Evolutionary conservation across 345 rosid genomes (phyloP).

Genomic region (Clarkia xantiana): DNA sequence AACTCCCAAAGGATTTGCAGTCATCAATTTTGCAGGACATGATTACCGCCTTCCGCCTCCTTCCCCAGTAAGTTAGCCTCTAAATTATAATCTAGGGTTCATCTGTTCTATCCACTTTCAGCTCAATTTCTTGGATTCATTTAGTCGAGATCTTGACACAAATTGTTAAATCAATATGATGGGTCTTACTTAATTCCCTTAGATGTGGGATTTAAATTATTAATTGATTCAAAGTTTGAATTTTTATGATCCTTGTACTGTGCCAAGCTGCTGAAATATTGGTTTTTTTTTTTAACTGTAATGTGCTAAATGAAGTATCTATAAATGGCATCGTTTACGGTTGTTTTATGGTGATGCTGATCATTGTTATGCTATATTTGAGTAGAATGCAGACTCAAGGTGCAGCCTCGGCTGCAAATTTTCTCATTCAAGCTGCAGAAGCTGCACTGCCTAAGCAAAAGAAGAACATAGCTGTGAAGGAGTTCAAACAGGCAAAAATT

Average conservation of each 20-base stretch:
- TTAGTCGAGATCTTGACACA: background rate
- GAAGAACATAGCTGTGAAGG: constrained; percentile 46
- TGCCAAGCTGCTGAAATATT: too few species aligned
- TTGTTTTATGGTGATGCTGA: too few species aligned
- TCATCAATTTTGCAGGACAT: constrained; percentile 48
- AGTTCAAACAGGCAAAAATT: constrained; percentile 69
- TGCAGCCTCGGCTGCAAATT: constrained; percentile 57
- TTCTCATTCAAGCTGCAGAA: constrained; percentile 54
- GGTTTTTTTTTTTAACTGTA: too few species aligned
- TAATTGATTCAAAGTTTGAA: too few species aligned
- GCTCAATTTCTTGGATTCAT: background rate
- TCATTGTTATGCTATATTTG: too few species aligned
- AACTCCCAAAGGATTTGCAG: constrained; percentile 47
- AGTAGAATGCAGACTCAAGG: constrained; percentile 45
- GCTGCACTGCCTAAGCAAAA: constrained; percentile 69
- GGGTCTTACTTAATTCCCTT: too few species aligned
- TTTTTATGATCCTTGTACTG: too few species aligned
- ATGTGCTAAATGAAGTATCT: too few species aligned
- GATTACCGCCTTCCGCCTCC: constrained; percentile 62
- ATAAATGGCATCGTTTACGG: too few species aligned
- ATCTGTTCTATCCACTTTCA: background rate
- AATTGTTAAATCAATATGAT: background rate
- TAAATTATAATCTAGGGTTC: background rate
- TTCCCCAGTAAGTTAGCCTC: constrained; percentile 39
- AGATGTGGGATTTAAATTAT: too few species aligned